phyloP scores from a whole-genome alignment of 1,284 basidiomycete genomes.

The Athelia psychrophila region DNA sequence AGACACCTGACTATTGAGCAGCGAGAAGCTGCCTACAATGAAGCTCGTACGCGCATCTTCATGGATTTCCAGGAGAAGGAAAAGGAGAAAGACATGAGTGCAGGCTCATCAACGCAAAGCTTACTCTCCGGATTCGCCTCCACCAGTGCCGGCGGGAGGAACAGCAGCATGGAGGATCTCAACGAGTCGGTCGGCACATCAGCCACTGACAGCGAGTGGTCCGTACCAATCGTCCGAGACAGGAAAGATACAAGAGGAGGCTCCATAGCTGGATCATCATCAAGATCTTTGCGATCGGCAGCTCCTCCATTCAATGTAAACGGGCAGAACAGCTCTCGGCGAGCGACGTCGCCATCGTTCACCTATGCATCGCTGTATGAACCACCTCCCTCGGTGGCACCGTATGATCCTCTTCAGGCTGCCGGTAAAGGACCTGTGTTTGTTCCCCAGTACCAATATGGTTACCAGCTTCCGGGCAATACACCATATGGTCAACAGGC shows the following conservation, averaged over 20 bases:
- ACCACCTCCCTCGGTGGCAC: constrained; percentile 38
- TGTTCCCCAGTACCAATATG: constrained; percentile 35
- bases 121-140: constrained; percentile 64
- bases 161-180: constrained; percentile 55
- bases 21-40: constrained; percentile 80
- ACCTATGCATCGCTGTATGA: constrained; percentile 71
- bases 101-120: constrained; percentile 71
- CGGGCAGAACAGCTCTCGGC: constrained; percentile 56
- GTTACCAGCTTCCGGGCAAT: constrained; percentile 27
- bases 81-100: constrained; percentile 69
- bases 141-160: constrained; percentile 52
- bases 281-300: constrained; percentile 52
- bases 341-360: constrained; percentile 72
- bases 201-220: constrained; percentile 79
- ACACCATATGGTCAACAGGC: constrained; percentile 8
- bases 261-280: constrained; percentile 48
- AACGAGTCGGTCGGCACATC: constrained; percentile 67
- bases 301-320: constrained; percentile 48
- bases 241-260: constrained; percentile 45
- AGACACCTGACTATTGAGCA: constrained; percentile 75
- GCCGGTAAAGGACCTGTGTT: constrained; percentile 34
- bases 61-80: constrained; percentile 76
- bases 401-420: constrained; percentile 49
- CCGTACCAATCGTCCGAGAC: constrained; percentile 54
- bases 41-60: constrained; percentile 80